phyloP scores from a whole-genome alignment of 2,329 filamentous ascomycete genomes.

The Colletotrichum limetticola region DNA sequence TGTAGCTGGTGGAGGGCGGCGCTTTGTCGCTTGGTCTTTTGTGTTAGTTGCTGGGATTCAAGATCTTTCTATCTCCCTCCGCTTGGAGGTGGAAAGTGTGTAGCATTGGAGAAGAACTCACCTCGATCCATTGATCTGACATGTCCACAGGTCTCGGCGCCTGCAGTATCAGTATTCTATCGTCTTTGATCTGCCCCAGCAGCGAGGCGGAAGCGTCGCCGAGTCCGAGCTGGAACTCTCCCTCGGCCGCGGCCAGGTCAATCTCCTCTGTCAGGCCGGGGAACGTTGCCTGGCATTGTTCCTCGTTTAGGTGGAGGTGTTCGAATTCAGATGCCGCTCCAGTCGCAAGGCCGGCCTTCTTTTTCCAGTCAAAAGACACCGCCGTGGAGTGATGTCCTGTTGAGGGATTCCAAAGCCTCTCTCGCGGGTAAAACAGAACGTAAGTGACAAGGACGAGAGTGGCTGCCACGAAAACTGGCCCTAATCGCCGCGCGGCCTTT shows the following conservation, averaged over 20 bases:
- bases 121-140: constrained; percentile 55
- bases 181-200: constrained; percentile 46
- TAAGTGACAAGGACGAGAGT: constrained; percentile 1
- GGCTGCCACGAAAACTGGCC: constrained; percentile 6
- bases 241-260: constrained; percentile 54
- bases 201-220: constrained; percentile 44
- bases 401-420: neutral
- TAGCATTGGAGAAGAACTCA: constrained; percentile 5
- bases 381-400: neutral
- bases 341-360: neutral
- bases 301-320: constrained; percentile 52
- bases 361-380: neutral
- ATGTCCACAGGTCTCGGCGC: constrained; percentile 52
- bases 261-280: constrained; percentile 59
- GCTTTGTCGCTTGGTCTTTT: constrained; percentile 51
- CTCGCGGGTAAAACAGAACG: neutral
- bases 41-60: constrained; percentile 9
- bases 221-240: constrained; percentile 53
- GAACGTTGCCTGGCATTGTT: constrained; percentile 56
- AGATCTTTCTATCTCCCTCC: neutral
- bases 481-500: constrained; percentile 4
- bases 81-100: neutral
- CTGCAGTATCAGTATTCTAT: constrained; percentile 56
- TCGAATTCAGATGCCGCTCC: constrained; percentile 27
- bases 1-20: constrained; percentile 66